A percentile compares a stretch with the other conserved stretches of the same genome.
phyloP scores from a whole-genome alignment of 2,329 filamentous ascomycete genomes.

The Coniella vitis region DNA sequence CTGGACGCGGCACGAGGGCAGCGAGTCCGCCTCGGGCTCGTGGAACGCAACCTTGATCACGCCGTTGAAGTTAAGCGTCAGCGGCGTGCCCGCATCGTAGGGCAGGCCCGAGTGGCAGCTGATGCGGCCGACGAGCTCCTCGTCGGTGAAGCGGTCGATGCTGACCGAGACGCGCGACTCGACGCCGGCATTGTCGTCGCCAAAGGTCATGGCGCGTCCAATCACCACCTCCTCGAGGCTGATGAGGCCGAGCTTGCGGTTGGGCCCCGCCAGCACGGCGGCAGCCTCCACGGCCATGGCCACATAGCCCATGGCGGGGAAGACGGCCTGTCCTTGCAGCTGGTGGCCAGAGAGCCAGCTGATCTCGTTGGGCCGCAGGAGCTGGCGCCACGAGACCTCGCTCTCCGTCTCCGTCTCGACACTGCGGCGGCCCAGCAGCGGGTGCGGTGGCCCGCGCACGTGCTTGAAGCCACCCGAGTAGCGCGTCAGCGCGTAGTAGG shows the following conservation, averaged over 20 bases:
- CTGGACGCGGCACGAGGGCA: background rate
- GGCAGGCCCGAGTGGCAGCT: background rate
- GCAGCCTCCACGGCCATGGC: slow-evolving; percentile 23
- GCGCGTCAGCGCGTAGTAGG: slow-evolving; percentile 11
- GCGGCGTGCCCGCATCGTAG: background rate
- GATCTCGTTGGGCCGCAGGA: slow-evolving; percentile 21
- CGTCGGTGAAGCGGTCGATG: background rate
- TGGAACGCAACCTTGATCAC: background rate
- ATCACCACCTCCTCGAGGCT: background rate
- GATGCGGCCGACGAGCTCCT: background rate
- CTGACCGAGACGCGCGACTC: background rate
- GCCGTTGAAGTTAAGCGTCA: background rate
- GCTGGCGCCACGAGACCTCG: slow-evolving; percentile 21
- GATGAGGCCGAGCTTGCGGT: background rate
- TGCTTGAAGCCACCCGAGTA: background rate
- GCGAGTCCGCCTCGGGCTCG: background rate
- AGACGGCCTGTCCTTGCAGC: slow-evolving; percentile 28
- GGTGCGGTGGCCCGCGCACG: slow-evolving; percentile 8
- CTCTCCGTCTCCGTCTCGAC: slow-evolving; percentile 27
- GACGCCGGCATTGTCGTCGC: background rate
- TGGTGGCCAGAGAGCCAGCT: slow-evolving; percentile 35
- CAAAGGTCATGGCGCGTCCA: background rate
- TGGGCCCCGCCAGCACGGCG: too few relatives aligned
- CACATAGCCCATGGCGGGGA: slow-evolving; percentile 26
- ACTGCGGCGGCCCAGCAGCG: slow-evolving; percentile 8